Base-by-base conservation (phyloP, 176 grass and related monocot genomes). In the Pontederia paniculata region DNA sequence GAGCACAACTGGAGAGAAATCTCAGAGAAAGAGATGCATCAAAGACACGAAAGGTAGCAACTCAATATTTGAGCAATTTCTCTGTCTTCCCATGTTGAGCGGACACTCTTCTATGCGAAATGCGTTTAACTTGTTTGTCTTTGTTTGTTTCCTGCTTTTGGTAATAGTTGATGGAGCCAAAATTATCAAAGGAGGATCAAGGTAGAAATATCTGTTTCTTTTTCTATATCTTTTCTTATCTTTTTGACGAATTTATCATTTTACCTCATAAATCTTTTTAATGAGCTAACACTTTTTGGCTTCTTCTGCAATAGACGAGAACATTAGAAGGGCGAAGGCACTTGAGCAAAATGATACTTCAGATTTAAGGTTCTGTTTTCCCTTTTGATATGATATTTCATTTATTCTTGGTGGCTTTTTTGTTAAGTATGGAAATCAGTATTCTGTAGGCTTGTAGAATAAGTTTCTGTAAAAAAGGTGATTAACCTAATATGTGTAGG, bases 161-260 rank as follows among this genome's bases (percentile, higher is more conserved):
- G 4, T 20, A 76, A 58, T 46, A 96, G 86, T 73, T 97, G 71
- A 90, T 66, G 52, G 91, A 97, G 55, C 80, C 74, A 48, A 84
- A 89, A 20, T 73, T 90, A 75, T 76, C 80, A 31, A 97, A 97
- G 82, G 76, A 78, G 52, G 79, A 89, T 67, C 75, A 97, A 89
- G 91, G 91, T 95, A 78, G 28, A 37, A 37, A 44, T 58, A 54
- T 37, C 58, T 16, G 0, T 23, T 60, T 67, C 60, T 19, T 78
- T 73, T 44, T 49, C 60, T 60, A 21, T 80, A 44, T 62, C 66
- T 22, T 42, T 57, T 48, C 48, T 59, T 41, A 13, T 50, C 59
- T n/a, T n/a, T n/a, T n/a, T 48, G 5, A 15, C 45, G 8, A 44
- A 1, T 10, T 65, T n/a, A 12, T 69, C 42, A 19, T 43, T 45